These are phyloP conservation scores for Xylariaceae sp. DNA, from an alignment of 2,329 filamentous ascomycete species.

Conservation along the genomic window DNA sequence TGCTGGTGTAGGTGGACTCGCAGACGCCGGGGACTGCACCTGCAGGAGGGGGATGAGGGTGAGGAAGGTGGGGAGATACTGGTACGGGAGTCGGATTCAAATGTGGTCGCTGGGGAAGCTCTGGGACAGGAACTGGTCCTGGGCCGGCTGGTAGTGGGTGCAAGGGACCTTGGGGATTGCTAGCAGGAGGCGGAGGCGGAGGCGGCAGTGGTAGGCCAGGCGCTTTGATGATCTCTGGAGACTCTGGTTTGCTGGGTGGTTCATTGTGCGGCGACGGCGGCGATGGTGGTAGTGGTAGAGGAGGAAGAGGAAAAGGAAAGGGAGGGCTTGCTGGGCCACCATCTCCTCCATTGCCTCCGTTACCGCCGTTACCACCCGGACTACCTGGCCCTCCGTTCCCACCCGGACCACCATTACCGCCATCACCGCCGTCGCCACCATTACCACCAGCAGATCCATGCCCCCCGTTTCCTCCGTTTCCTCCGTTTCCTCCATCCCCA, in stretches of 20 bases:
- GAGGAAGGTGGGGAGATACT: not conserved
- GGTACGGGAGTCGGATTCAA: not conserved
- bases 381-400: not conserved
- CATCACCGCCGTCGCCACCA: constrained; percentile 1
- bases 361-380: not conserved
- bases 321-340: not conserved
- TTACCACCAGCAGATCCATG: not conserved
- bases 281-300: not conserved
- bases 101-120: constrained; percentile 2
- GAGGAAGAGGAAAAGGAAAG: not conserved
- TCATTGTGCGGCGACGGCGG: not conserved
- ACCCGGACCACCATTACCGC: constrained; percentile 10
- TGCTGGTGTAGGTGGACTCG: constrained; percentile 25
- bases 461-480: constrained; percentile 1
- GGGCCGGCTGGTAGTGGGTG: not conserved
- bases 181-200: not conserved
- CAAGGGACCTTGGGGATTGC: not conserved
- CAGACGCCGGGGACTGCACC: constrained; percentile 26
- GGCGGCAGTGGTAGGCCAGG: not conserved
- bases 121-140: not conserved
- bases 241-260: not conserved
- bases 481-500: constrained; percentile 9
- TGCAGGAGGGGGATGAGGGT: constrained; percentile 1
- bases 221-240: not conserved
- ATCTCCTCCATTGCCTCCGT: not conserved